Base-by-base conservation (phyloP, 495 filamentous ascomycete genomes). In the Penicillium coprophilum region DNA sequence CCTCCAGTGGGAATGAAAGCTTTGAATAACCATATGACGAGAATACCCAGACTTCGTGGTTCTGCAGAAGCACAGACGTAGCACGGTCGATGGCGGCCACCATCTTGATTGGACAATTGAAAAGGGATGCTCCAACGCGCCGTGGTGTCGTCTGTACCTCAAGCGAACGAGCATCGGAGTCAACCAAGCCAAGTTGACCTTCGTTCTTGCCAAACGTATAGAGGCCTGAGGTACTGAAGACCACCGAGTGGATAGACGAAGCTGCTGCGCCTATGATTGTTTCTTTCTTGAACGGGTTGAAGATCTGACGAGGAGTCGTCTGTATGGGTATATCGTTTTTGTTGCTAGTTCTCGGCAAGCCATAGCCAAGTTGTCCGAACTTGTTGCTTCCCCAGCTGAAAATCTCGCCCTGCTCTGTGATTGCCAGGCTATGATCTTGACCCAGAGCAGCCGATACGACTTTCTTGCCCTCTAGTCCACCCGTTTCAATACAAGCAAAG, bases 171-270 rank as follows among this genome's bases (percentile, higher is more conserved):
- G 95, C 91, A 71, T 97, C 93, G 12, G 94, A 92, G 67, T 96
- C 95, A 65, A 97, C 88, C 41, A 98, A 77, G 4, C 94, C 95
- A 45, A 98, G 82, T 62, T 98, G 94, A 21, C 94, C 94, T 60
- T 95, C 85, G 60, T 97, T 98, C 70, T 94, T 96, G 19, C 94
- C 94, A 78, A 95, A 98, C 5, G 90, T 96, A 66, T 88, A 98
- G 6, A 98, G 75, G 21, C 91, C 90, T 3, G 84, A 80, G 2
- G 78, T 76, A 5, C 90, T 97, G 63, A 94, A 88, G 4, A 90
- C 91, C 9, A 94, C 92, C 0, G 91, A 96, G 68, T 98, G 94
- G 17, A 95, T 86, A 1, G 90, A 79, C 8, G 92, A 97, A n/a
- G 92, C 93, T 3, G 94, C 91, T 45, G 87, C 85, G 10, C 95